Conservation (phyloP, 805 yeast genomes). For the Maudiozyma turicensis region DNA sequence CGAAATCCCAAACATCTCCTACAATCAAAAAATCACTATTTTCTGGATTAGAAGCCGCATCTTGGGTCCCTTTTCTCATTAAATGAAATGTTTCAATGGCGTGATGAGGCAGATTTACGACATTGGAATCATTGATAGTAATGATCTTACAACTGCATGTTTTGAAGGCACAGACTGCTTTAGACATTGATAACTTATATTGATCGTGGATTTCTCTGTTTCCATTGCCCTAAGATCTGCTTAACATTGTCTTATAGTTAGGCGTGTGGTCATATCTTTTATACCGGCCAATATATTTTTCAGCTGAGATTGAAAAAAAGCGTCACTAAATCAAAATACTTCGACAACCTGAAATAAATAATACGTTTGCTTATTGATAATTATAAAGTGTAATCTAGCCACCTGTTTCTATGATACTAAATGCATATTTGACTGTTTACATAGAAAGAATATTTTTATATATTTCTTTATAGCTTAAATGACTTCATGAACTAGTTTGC, state of each 20-base stretch:
- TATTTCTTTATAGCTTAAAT: neutral
- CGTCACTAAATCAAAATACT: too few relatives aligned
- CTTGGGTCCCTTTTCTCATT: constrained; percentile 9
- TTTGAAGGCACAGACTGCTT: constrained; percentile 20
- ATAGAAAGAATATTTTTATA: neutral
- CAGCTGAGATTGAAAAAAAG: too few relatives aligned
- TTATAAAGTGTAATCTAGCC: too few relatives aligned
- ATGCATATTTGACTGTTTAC: neutral
- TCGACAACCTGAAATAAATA: too few relatives aligned
- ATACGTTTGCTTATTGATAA: too few relatives aligned
- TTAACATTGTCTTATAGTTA: too few relatives aligned
- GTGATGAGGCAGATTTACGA: constrained; percentile 6
- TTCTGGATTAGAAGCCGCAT: neutral
- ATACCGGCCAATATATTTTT: too few relatives aligned
- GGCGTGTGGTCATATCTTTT: too few relatives aligned
- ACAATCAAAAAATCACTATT: constrained; percentile 33
- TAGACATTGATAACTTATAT: constrained; percentile 6
- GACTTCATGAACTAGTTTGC: neutral
- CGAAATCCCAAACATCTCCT: constrained; percentile 67
- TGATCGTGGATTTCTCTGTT: too few relatives aligned
- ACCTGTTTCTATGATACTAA: neutral
- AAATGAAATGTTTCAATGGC: constrained; percentile 13
- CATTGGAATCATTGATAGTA: constrained; percentile 4
- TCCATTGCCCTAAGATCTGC: too few relatives aligned
- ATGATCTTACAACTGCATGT: constrained; percentile 18